Evolutionary conservation across 2,329 filamentous ascomycete species (phyloP), one percentile per base, ranked within the genome.

Genomic region (Ceratocystis ficicola): DNA sequence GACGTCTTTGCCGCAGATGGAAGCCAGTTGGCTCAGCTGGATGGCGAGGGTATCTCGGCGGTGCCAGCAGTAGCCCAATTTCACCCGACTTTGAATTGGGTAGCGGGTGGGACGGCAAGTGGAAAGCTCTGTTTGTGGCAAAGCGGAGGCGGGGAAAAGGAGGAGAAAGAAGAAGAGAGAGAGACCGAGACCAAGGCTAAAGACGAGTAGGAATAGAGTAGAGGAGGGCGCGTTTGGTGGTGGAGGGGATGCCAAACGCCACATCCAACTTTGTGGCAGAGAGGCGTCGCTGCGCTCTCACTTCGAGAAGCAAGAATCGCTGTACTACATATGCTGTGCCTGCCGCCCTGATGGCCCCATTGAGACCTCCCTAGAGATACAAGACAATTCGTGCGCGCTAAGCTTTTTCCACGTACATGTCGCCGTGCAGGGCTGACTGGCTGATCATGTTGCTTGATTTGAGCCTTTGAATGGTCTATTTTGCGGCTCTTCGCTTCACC

Each of bases 31-130:
- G 93, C 89, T 0, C 93, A 97, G 74, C 75, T 95, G 0, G 90
- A 87, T 1, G 90, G 91, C 0, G 90, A 95, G 0, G 89, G 88
- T 0, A 95, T 99, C 70, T 96, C 91, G 0, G 94, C 94, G 5
- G 94, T 99, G 3, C 94, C 94, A 2, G 90, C 94, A 0, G 94
- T 95, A 0, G 89, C 91, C 0, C 88, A 92, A 62, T 94, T 97
- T 71, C 94, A 99, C 74, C 88, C 89, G 0, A 89, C 83, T 0
- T 80, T 85, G 74, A 88, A 96, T 72, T 99, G 94, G 94, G 87
- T 99, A 44, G 92, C 89, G 0, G 93, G 89, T 1, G 94, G 91
- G 0, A 97, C 89, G 0, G 90, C 89, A 0, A 95, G 90, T 72
- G 94, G 94, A 1, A 97, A 97, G 76, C 75, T 97, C 30, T 95